Base-by-base conservation (phyloP, 164 flowering plant genomes). In the Tetrastigma voinierianum region DNA sequence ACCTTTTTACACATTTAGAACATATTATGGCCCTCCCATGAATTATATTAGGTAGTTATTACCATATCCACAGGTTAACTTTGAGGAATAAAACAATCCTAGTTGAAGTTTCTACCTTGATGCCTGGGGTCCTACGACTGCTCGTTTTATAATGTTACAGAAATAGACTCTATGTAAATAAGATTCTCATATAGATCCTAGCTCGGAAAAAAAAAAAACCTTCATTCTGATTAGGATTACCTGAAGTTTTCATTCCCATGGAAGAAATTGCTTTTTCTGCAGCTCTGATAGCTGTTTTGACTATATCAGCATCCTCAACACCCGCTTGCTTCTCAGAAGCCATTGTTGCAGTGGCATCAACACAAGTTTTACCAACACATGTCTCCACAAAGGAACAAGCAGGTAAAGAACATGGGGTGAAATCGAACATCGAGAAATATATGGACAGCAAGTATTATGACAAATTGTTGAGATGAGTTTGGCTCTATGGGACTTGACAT, bases 221-320 rank as follows among this genome's bases (percentile, higher is more conserved):
- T 32, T 32, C 40, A 32, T 32, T 32, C 40, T 32, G 40, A 32
- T 32, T 7, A 32, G 40, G 40, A 32, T 3, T 32, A 32, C 40
- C 40, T 32, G 81, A 65, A 64, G 24, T 45, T 66, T 68, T 68
- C 47, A 52, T 56, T 64, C 54, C 76, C 62, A 80, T 60, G 54
- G 86, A 82, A 62, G 86, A 80, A 56, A 86, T 54, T 21, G 90
- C 92, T 77, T 61, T 86, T 67, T 80, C 86, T 43, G 87, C 89
- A 73, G 90, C 85, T 52, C 47, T 81, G 82, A 84, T 76, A 60
- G 84, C 92, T 32, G 78, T 78, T 65, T 74, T 77, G 48, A 81
- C 72, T 62, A 78, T 62, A 58, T 72, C 70, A 56, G 49, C 70
- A 69, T 79, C 76, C 20, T 71, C 69, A 25, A 51, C 48, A 59